A percentile compares a stretch with the other conserved stretches of the same genome.
phyloP scores from a whole-genome alignment of 2,329 filamentous ascomycete genomes.

The Hypoxylon sp. region DNA sequence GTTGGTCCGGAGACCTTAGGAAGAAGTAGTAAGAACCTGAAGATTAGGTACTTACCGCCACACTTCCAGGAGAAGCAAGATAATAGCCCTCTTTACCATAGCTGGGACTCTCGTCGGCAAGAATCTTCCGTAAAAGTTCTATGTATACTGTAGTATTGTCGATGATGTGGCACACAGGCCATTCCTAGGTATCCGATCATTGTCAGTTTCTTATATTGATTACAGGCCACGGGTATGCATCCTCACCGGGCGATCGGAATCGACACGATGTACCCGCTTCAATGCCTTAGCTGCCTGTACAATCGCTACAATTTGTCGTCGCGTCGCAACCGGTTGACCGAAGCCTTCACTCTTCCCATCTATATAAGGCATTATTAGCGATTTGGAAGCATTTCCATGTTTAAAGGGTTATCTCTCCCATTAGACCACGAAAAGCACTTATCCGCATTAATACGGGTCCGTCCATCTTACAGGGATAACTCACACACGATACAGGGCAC shows the following conservation, averaged over 20 bases:
- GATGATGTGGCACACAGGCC: conserved; percentile 68
- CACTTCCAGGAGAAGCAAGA: conserved; percentile 63
- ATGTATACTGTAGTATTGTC: conserved; percentile 66
- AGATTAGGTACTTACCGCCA: conserved; percentile 54
- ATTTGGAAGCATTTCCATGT: not conserved
- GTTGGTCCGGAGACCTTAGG: not conserved
- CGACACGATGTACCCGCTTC: conserved; percentile 60
- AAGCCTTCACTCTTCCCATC: conserved; percentile 65
- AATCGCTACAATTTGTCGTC: conserved; percentile 62
- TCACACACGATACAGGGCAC: conserved; percentile 67
- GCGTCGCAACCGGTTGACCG: conserved; percentile 65
- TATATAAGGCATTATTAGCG: conserved; percentile 24
- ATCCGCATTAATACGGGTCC: too few relatives aligned
- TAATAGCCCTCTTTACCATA: conserved; percentile 65
- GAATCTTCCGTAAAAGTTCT: conserved; percentile 61
- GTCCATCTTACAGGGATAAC: conserved; percentile 13
- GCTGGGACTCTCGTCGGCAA: conserved; percentile 56
- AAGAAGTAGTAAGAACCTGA: not conserved
- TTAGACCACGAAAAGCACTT: not conserved
- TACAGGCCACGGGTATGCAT: not conserved
- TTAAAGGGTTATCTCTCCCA: not conserved
- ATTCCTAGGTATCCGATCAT: conserved; percentile 54
- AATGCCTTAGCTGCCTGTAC: conserved; percentile 61
- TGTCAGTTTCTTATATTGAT: conserved; percentile 11
- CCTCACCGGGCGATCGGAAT: conserved; percentile 57